A percentile compares a stretch with the other conserved stretches of the same genome.
phyloP scores from a whole-genome alignment of 2,329 filamentous ascomycete genomes.

The Pseudogymnoascus sp. region DNA sequence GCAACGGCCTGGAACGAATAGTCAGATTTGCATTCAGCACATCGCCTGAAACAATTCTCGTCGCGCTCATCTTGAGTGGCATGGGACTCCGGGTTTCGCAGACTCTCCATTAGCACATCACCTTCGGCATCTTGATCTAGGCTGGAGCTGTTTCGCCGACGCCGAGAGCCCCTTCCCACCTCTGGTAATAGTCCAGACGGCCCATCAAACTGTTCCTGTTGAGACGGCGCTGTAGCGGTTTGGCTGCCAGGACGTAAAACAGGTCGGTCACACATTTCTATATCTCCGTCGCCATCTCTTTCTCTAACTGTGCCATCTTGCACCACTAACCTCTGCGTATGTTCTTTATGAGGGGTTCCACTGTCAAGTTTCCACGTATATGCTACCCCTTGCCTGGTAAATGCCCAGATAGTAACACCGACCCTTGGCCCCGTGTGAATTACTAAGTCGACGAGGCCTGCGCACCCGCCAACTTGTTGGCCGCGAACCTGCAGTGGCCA shows the following conservation, averaged over 20 bases:
- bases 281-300: conserved; percentile 16
- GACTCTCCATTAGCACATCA: conserved; percentile 19
- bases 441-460: conserved; percentile 43
- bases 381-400: conserved; percentile 37
- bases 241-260: not conserved
- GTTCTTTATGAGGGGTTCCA: not conserved
- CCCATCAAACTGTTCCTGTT: not conserved
- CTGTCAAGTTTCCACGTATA: conserved; percentile 31
- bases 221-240: not conserved
- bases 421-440: conserved; percentile 39
- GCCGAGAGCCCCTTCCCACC: not conserved
- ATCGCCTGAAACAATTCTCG: not conserved
- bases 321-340: conserved; percentile 16
- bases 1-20: conserved; percentile 11
- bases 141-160: not conserved
- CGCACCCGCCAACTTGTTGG: conserved; percentile 39
- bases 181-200: not conserved
- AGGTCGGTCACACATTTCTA: conserved; percentile 18
- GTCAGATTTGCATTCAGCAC: not conserved
- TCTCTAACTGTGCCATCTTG: conserved; percentile 27
- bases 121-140: conserved; percentile 11
- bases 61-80: conserved; percentile 5
- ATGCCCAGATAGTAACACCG: conserved; percentile 46
- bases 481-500: conserved; percentile 46
- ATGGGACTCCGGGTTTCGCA: conserved; percentile 3